Evolutionary conservation across 495 filamentous ascomycete genomes (phyloP), one percentile per base, ranked within the genome.

Genomic region (Cairneyella variabilis): DNA sequence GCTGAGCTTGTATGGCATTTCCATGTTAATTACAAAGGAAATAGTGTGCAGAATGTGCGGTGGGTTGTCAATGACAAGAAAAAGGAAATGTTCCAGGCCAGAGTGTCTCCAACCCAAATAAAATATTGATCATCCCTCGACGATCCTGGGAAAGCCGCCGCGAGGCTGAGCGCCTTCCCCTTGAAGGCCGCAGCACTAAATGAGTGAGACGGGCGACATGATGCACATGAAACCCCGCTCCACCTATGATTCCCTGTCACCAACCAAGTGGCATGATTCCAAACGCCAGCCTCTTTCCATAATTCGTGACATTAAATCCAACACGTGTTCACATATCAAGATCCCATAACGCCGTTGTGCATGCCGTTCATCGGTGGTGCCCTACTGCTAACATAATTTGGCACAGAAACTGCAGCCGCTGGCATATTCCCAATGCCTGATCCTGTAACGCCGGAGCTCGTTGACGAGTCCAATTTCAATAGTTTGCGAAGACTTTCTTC

Each of bases 401-500:
- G 53, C 36, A 60, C 53, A 32, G 57, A 57, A 25, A 25, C 47
- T 34, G 48, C 16, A 41, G 57, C 48, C 10, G 44, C 32, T 16
- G 56, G 43, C 23, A 55, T n/a, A 16, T 36, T 57, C 32, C 55
- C 53, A 46, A 54, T 26, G 12, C 25, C 20, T 26, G 20, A 1
- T 34, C 18, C 42, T 21, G 34, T 6, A n/a, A 32, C 41, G 16
- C 48, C 34, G 32, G 56, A 56, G 44, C 38, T 56, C 11, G 48
- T 37, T 36, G 46, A 23, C 18, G 60, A 43, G 25, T 71, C 71
- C 18, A 77, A 58, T 48, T 79, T 79, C 23, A 80, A 58, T 20
- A 78, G 70, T 25, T 69, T 72, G 17, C 75, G 69, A 27, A 80
- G 72, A 48, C 66, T 67, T 36, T 77, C 70, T 56, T 79, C 76